phyloP scores from a whole-genome alignment of 345 rosid genomes.

The Gossypium mustelinum region DNA sequence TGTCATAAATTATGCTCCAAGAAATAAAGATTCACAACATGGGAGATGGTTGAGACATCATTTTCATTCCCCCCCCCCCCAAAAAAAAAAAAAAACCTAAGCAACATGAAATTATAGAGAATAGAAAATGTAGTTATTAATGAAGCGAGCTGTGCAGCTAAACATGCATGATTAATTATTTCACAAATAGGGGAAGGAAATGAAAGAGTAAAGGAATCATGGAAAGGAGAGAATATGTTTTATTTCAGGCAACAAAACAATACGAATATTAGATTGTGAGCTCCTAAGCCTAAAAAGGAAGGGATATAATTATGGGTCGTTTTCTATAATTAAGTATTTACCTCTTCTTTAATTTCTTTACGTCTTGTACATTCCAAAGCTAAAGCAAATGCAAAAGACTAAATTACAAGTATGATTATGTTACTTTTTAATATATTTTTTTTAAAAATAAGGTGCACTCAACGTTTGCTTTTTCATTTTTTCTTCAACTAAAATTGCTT shows the following conservation, averaged over 20 bases:
- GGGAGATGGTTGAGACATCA: neutral
- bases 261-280: neutral
- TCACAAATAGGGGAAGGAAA: neutral
- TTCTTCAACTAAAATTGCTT: too few species aligned
- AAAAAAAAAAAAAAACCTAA: neutral
- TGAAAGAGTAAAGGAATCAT: neutral
- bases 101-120: neutral
- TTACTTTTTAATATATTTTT: too few species aligned
- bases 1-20: neutral
- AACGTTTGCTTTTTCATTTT: too few species aligned
- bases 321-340: neutral
- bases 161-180: neutral
- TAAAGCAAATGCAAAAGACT: neutral
- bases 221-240: neutral
- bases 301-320: neutral
- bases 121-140: too few species aligned
- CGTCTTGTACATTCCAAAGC: neutral
- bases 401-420: too few species aligned
- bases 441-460: too few species aligned
- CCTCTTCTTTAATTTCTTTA: neutral
- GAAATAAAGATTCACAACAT: neutral
- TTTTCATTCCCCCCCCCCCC: neutral
- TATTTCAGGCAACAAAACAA: neutral
- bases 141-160: neutral
- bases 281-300: neutral